Evolutionary conservation across 2,329 filamentous ascomycete genomes (phyloP).

Genomic region (Penicillium sumatraense): DNA sequence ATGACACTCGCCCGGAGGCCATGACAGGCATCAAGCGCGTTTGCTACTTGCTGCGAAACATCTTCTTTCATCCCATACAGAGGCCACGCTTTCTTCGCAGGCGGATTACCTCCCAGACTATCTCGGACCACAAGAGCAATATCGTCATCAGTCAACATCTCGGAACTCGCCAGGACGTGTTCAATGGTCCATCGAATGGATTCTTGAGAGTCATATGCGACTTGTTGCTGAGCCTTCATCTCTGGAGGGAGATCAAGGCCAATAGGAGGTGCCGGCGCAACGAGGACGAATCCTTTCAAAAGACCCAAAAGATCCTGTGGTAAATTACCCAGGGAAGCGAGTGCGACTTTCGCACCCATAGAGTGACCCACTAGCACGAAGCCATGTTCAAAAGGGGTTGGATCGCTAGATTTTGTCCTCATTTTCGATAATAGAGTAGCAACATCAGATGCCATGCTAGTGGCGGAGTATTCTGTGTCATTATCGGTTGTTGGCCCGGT

Average conservation of each 20-base stretch:
- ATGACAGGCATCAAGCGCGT: conserved; percentile 8
- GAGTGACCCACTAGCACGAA: conserved; percentile 44
- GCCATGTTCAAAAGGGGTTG: conserved; percentile 26
- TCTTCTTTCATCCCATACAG: conserved; percentile 41
- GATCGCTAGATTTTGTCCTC: conserved; percentile 18
- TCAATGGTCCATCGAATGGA: conserved; percentile 36
- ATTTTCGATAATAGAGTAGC: conserved; percentile 14
- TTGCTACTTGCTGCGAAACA: conserved; percentile 24
- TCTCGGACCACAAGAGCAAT: conserved; percentile 26
- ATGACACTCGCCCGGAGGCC: conserved; percentile 30
- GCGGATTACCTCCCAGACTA: conserved; percentile 34
- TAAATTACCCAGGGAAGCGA: conserved; percentile 19
- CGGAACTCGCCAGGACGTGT: conserved; percentile 36
- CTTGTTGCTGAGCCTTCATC: conserved; percentile 39
- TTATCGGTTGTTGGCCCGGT: conserved; percentile 28
- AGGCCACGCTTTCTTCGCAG: conserved; percentile 42
- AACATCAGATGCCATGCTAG: conserved; percentile 25
- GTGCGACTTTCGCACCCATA: conserved; percentile 47
- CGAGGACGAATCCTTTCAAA: conserved; percentile 37
- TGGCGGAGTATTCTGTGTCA: conserved; percentile 31
- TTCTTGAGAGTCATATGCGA: conserved; percentile 36
- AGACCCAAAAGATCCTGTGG: conserved; percentile 1
- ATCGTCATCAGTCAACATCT: conserved; percentile 18
- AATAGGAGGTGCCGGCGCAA: conserved; percentile 41
- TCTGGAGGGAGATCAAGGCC: conserved; percentile 36